Base-by-base conservation (phyloP, 169 alveolate species). In the Plasmodium ovale region DNA sequence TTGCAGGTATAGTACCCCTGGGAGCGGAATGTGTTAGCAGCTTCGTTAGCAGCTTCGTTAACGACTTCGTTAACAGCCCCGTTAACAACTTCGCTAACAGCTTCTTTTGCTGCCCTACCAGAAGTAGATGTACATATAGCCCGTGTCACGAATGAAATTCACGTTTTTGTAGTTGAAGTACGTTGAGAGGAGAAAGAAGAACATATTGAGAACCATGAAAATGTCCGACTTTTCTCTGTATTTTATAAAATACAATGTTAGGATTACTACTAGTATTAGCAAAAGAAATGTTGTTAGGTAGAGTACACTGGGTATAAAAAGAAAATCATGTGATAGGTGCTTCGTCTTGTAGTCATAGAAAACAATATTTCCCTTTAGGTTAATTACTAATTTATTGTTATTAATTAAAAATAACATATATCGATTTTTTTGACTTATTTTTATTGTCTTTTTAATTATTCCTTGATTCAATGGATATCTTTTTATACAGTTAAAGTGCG, bases 311-410 rank as follows among this genome's bases (percentile, higher is more conserved):
- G 88, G 88, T 10, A 77, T 77, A 51, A 77, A 77, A 42, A 39
- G 73, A 64, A 60, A 77, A 35, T 77, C 88, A 44, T 77, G 74
- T 7, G 88, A 77, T 49, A 77, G 19, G 35, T 77, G 88, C 47
- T 77, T 77, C n/a, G 88, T 77, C 37, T 31, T 77, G 47, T 77
- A 77, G 23, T 77, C 88, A 77, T 77, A 77, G 62, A 77, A 77
- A 77, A 77, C 67, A 12, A 77, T 62, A 54, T 77, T 77, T 44
- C 88, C 88, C 47, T 77, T 77, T 49, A 77, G 19, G 37, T 42
- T 67, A 39, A 77, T 77, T 60, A 31, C 62, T 49, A 77, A 42
- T 60, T 77, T 77, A 10, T 77, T 44, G 16, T 64, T 77, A 77
- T 77, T 77, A 47, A 77, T 77, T 25, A 77, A 67, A 53, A 77